phyloP scores from a whole-genome alignment of 2,329 filamentous ascomycete genomes.

The Bisporella sp. region DNA sequence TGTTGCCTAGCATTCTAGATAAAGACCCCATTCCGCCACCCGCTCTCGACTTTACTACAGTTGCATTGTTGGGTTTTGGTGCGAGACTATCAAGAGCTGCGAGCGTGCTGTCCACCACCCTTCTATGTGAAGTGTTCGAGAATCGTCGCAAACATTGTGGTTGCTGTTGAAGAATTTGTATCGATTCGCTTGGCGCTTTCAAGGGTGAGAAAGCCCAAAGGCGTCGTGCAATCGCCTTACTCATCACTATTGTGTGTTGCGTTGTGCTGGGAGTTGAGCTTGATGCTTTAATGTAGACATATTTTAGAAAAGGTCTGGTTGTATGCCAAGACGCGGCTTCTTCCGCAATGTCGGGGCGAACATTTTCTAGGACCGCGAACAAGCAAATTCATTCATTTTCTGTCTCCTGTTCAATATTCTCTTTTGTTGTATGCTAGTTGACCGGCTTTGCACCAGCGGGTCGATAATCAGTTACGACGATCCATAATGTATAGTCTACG shows the following conservation, averaged over 20 bases:
- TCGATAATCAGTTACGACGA: no score
- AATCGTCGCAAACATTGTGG: slow-evolving; percentile 24
- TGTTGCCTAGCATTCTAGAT: background rate
- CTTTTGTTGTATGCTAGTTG: no score
- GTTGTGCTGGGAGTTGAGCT: background rate
- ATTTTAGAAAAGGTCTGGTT: no score
- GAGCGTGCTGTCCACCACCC: slow-evolving; percentile 11
- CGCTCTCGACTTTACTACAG: background rate
- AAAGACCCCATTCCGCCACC: background rate
- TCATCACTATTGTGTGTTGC: slow-evolving; percentile 20
- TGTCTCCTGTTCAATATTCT: no score
- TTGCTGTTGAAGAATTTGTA: slow-evolving; percentile 3
- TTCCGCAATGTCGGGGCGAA: no score
- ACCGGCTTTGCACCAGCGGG: no score
- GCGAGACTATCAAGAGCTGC: background rate
- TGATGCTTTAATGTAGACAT: no score
- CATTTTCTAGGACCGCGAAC: no score
- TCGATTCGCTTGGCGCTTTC: slow-evolving; percentile 7
- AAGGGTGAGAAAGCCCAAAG: slow-evolving; percentile 23
- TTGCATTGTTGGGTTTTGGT: background rate
- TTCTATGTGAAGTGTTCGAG: slow-evolving; percentile 25
- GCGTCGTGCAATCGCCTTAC: slow-evolving; percentile 20
- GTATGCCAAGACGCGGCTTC: no score
- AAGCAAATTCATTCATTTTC: no score
- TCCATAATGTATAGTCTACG: slow-evolving; percentile 24